Evolutionary conservation across 176 grass and related monocot genomes (phyloP).

Genomic region (Aegilops longissima): DNA sequence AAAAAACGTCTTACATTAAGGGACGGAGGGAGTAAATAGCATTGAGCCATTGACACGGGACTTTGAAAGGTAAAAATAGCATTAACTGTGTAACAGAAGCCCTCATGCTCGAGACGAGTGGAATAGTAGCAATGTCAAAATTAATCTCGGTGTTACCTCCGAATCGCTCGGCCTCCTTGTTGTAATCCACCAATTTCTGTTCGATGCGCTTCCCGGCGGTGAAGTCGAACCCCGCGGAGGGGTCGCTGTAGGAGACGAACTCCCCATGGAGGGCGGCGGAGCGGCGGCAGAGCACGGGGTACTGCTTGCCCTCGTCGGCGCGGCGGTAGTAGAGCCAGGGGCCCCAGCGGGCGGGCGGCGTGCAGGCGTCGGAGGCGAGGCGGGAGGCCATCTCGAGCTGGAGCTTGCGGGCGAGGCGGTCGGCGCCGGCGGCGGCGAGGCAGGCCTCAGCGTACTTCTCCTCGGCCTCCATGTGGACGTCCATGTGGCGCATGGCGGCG

Average conservation of each 20-base stretch:
- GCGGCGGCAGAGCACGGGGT: conserved; percentile 78
- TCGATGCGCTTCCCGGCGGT: conserved; percentile 82
- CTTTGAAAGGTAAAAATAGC: too few relatives aligned
- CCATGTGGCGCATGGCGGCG: conserved; percentile 98
- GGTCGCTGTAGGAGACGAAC: conserved; percentile 83
- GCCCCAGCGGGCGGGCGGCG: conserved; percentile 72
- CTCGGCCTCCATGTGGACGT: conserved; percentile 86
- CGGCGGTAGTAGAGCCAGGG: conserved; percentile 91
- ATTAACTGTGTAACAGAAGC: neutral
- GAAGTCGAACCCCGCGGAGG: conserved; percentile 84
- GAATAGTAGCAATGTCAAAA: neutral
- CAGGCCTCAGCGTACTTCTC: conserved; percentile 92
- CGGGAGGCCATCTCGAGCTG: conserved; percentile 89
- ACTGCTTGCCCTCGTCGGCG: conserved; percentile 84
- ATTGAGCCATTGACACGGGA: too few relatives aligned
- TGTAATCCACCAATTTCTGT: conserved; percentile 89
- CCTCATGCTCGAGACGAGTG: neutral
- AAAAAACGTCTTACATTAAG: too few relatives aligned
- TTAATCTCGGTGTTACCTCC: conserved; percentile 53
- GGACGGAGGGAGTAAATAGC: too few relatives aligned
- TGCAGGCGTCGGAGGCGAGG: conserved; percentile 69
- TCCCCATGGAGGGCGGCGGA: conserved; percentile 62
- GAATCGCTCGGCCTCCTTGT: conserved; percentile 86
- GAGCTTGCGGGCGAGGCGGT: conserved; percentile 79
- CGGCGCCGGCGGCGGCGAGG: conserved; percentile 58